These are phyloP conservation scores for Mangifera indica DNA, from an alignment of 345 rosid genomes.

Conservation along the genomic window DNA sequence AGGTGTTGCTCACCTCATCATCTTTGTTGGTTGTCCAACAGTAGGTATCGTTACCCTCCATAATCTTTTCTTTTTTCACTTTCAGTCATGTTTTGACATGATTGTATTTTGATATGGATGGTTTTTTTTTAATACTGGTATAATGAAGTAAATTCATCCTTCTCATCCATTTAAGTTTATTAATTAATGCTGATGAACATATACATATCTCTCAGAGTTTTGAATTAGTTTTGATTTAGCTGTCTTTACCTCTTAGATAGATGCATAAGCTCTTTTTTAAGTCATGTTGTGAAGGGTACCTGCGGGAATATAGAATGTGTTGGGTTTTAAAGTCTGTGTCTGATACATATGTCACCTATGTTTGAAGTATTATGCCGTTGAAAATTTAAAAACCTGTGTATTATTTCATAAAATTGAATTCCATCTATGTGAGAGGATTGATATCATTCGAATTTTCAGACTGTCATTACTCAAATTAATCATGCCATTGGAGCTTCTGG, in stretches of 20 bases:
- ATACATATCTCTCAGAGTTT: neutral
- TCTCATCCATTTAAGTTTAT: neutral
- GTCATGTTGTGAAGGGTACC: neutral
- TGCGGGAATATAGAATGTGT: neutral
- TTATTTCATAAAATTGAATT: neutral
- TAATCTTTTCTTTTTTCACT: neutral
- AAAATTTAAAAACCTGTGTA: neutral
- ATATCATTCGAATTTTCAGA: conserved; percentile 33
- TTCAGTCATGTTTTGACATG: neutral
- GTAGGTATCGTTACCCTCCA: conserved; percentile 31
- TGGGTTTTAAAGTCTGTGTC: neutral
- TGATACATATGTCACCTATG: neutral
- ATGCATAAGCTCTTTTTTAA: neutral
- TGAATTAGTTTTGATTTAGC: neutral
- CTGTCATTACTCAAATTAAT: conserved; percentile 70
- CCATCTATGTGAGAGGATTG: neutral
- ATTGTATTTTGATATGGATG: neutral
- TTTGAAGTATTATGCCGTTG: neutral
- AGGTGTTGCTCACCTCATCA: conserved; percentile 17
- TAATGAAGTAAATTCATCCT: neutral
- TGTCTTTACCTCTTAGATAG: neutral
- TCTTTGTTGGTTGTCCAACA: conserved; percentile 83
- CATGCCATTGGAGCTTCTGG: conserved; percentile 87
- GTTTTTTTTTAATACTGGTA: neutral
- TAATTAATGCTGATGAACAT: neutral